Evolutionary conservation across 129 eudicot species (phyloP).

Genomic region (Artemisia tridentata): DNA sequence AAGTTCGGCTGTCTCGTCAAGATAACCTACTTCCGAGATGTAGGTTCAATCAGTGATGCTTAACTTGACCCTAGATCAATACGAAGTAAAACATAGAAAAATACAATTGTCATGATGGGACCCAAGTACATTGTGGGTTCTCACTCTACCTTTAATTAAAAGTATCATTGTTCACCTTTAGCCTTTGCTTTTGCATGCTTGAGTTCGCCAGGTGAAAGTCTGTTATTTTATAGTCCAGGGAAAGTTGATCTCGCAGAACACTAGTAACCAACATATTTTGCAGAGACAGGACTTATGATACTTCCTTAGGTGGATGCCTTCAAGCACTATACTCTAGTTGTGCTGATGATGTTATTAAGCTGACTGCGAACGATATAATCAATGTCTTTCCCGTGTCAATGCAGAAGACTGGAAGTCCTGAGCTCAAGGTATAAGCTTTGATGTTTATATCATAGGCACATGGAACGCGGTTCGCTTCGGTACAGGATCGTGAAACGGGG

Average conservation of each 20-base stretch:
- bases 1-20: too few species aligned
- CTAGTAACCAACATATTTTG: conserved; percentile 27
- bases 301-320: conserved; percentile 83
- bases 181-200: conserved; percentile 4
- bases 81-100: conserved; percentile 11
- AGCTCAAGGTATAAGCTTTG: conserved; percentile 65
- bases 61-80: not conserved
- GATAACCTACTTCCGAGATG: too few species aligned
- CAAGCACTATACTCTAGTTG: conserved; percentile 64
- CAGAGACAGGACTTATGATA: conserved; percentile 71
- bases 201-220: not conserved
- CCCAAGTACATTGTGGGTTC: conserved; percentile 15
- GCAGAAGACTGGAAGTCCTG: conserved; percentile 64
- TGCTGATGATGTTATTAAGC: conserved; percentile 61
- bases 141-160: not conserved
- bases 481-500: too few species aligned
- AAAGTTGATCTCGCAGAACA: conserved; percentile 7
- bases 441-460: not conserved
- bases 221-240: not conserved
- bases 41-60: too few species aligned
- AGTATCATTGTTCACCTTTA: conserved; percentile 1
- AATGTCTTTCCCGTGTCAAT: conserved; percentile 56
- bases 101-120: conserved; percentile 5
- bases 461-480: too few species aligned
- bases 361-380: conserved; percentile 74